phyloP scores from a whole-genome alignment of 2,329 filamentous ascomycete genomes.

The Ophiostoma australiae region DNA sequence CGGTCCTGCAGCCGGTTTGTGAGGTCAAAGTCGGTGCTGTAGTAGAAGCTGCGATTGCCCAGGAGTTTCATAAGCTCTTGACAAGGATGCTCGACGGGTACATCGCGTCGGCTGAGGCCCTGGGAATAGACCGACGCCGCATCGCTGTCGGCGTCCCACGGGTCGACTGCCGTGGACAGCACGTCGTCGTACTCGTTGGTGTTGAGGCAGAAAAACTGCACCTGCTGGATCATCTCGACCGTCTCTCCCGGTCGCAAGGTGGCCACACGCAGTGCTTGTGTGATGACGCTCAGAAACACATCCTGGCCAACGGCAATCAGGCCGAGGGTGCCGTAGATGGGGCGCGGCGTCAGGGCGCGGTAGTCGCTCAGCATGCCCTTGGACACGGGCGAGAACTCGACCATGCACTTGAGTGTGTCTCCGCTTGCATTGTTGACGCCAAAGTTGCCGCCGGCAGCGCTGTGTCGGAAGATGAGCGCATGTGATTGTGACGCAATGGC shows the following conservation, averaged over 20 bases:
- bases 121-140: constrained; percentile 46
- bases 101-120: constrained; percentile 60
- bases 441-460: constrained; percentile 58
- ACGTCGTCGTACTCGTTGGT: constrained; percentile 80
- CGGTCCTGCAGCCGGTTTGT: constrained; percentile 90
- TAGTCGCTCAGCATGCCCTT: constrained; percentile 69
- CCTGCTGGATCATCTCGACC: constrained; percentile 76
- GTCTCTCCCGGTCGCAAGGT: constrained; percentile 82
- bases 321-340: constrained; percentile 80
- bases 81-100: constrained; percentile 78
- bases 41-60: constrained; percentile 93
- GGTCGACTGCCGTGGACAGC: constrained; percentile 45
- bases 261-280: constrained; percentile 70
- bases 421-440: constrained; percentile 37
- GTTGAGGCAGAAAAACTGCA: constrained; percentile 92
- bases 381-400: constrained; percentile 69
- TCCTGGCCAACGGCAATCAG: constrained; percentile 78
- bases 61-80: constrained; percentile 85
- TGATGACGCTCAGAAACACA: constrained; percentile 88
- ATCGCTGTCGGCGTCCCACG: constrained; percentile 49
- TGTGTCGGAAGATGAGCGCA: constrained; percentile 80
- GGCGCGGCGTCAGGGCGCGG: constrained; percentile 65
- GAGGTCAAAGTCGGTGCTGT: constrained; percentile 95
- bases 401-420: constrained; percentile 63
- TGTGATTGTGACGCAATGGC: constrained; percentile 75